Base-by-base conservation (phyloP, 2,329 filamentous ascomycete genomes). In the Phaeosphaeria sp. region DNA sequence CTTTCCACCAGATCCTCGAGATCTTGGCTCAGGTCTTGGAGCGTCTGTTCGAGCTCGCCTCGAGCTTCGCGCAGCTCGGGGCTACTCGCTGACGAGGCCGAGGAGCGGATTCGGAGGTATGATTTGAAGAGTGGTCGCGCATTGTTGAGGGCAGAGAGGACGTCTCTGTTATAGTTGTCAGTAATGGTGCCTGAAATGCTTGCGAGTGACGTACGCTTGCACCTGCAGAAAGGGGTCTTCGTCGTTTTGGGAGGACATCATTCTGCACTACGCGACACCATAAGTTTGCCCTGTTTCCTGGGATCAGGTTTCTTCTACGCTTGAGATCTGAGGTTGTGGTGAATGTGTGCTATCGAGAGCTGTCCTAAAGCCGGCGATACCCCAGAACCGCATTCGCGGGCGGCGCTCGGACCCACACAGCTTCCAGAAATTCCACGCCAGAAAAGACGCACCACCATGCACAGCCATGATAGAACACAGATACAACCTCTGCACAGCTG, bases 71-170 rank as follows among this genome's bases (percentile, higher is more conserved):
- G 77, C 18, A 89, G 84, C 75, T 89, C 87, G 41, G 74, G 74
- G 18, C 91, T 93, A 44, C 84, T 83, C 15, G 89, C 80, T 9
- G 87, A 85, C 42, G 89, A 89, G 58, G 89, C 86, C 23, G 96
- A 89, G 46, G 93, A 95, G 73, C 93, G 92, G 80, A 99, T 99
- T 74, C 95, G 94, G 44, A 97, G 86, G 82, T 97, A 99, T 17
- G 93, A 97, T 63, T 91, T 89, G 83, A 97, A 97, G 56, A 97
- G 88, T 52, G 93, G 89, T 10, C 94, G 90, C 52, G 92, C 90
- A 15, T 87, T 87, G 65, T 90, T 85, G 63, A 99, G 88, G 60
- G 96, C 90, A 63, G 88, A 82, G 66, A 96, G 89, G 66, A 98
- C 92, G 80, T 99, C 95, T 79, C 93, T 97, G 75, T 58, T 25